Conservation (phyloP, 129 eudicot genomes). For the Artemisia annua region DNA sequence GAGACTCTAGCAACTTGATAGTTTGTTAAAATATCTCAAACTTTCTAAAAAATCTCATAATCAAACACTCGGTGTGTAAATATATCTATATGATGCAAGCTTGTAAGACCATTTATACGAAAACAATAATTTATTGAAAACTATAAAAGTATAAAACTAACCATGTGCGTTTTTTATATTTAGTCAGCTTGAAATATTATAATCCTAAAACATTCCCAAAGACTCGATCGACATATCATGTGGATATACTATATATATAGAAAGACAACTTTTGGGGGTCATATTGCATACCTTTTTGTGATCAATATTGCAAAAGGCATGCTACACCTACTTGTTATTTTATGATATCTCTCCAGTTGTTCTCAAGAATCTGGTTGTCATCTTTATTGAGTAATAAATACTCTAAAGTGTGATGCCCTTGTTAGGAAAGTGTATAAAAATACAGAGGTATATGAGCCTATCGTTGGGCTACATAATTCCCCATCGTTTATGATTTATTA, state of each 20-base stretch:
- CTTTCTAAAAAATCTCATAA: neutral
- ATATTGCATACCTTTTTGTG: slow-evolving; percentile 14
- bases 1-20: too few species aligned
- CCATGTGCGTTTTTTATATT: slow-evolving; percentile 2
- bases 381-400: neutral
- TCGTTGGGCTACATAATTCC: too few species aligned
- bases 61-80: neutral
- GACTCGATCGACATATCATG: slow-evolving; percentile 12
- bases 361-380: neutral
- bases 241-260: neutral
- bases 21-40: too few species aligned
- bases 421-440: too few species aligned
- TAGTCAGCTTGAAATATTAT: neutral
- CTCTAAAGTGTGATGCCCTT: neutral
- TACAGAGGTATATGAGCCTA: too few species aligned
- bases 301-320: slow-evolving; percentile 10
- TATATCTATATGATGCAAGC: neutral
- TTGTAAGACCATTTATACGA: too few species aligned
- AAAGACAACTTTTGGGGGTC: neutral
- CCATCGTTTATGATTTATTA: too few species aligned
- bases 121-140: neutral
- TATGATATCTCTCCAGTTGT: slow-evolving; percentile 12
- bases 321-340: neutral
- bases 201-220: slow-evolving; percentile 3
- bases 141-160: slow-evolving; percentile 8